Conservation (phyloP, 345 rosid species). For the Lumnitzera littorea region DNA sequence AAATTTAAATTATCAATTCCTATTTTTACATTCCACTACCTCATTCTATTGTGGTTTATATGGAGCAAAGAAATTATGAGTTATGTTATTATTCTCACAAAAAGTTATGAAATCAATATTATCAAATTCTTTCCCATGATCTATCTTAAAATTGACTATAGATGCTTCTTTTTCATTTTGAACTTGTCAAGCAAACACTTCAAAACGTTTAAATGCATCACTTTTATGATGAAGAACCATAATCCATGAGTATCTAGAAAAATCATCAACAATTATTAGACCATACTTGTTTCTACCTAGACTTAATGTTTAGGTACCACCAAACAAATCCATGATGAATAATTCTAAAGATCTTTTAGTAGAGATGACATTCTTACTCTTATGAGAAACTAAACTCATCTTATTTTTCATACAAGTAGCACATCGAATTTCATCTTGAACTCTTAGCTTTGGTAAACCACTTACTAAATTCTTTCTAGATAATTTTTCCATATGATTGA, state of each 20-base stretch:
- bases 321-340: neutral
- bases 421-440: too few relatives aligned
- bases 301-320: neutral
- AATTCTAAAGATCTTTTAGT: neutral
- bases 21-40: neutral
- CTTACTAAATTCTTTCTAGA: neutral
- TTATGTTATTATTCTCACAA: neutral
- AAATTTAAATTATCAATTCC: too few relatives aligned
- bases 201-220: neutral
- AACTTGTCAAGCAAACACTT: neutral
- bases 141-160: neutral
- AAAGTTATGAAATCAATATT: neutral
- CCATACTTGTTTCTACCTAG: neutral
- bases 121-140: neutral
- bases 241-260: neutral
- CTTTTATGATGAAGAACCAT: neutral
- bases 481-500: neutral
- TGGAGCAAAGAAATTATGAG: neutral
- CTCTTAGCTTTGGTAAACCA: neutral
- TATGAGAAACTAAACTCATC: neutral
- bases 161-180: neutral
- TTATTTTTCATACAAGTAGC: neutral
- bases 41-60: neutral
- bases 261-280: neutral
- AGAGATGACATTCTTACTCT: neutral